Evolutionary conservation across 225 moss, liverwort and hornwort genomes (phyloP), one percentile per base, ranked within the genome.

Genomic region (Marchantia polymorpha): DNA sequence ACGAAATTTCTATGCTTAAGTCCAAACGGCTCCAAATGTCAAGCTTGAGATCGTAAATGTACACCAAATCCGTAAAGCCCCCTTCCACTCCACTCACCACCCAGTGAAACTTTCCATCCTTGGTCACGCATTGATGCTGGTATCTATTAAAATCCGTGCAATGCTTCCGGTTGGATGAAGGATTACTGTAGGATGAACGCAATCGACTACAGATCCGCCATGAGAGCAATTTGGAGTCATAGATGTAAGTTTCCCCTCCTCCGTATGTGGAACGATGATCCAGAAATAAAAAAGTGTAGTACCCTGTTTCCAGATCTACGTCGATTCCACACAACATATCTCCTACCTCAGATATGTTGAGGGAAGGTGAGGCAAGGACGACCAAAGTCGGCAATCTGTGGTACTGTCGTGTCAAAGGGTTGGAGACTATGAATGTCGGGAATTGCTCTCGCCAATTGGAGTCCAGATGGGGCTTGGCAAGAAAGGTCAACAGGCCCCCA

Each of bases 221-320:
- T 47, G 19, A 30, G 22, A 59, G 16, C 52, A 16, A 59, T 10
- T 20, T 19, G 10, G 59, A 76, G 60, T 76, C 59, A 20, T 58
- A 76, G 15, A 76, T 61, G 19, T 4, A 12, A 10, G 58, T 76
- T 9, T 15, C 13, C n/a, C 26, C 53, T 5, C n/a, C n/a, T n/a
- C n/a, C n/a, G n/a, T n/a, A n/a, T n/a, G n/a, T n/a, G n/a, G n/a
- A n/a, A n/a, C n/a, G 7, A n/a, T 30, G 76, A 19, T 46, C 31
- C 8, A 60, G 31, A 22, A 76, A 29, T 0, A 76, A 17, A 20
- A 76, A 29, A 47, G 2, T 46, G 22, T 76, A 76, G 76, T 54
- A n/a, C 59, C 76, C 59, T 30, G 76, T 60, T 17, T 31, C 19
- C 5, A 58, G 13, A n/a, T 76, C 76, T 29, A 76, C 76, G 19